Base-by-base conservation (phyloP, 305 asterid species). In the Solanum hybrid region DNA sequence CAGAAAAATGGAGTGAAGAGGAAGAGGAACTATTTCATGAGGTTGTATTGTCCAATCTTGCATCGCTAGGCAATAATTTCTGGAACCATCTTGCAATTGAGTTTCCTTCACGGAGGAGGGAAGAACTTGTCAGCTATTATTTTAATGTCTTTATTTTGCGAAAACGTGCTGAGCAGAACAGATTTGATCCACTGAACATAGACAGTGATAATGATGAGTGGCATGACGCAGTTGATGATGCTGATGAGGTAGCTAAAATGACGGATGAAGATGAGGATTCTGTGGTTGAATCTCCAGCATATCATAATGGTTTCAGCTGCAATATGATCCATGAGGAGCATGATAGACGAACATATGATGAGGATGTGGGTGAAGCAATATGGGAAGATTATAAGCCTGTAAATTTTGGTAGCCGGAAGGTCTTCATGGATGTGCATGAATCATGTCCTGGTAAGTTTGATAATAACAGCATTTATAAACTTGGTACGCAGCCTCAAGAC, bases 121-220 rank as follows among this genome's bases (percentile, higher is more conserved):
- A 87, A 91, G 98, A 96, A 77, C 93, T 97, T 28, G 95, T 95
- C 84, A 94, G 99, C 89, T 97, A 96, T 89, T 97, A 97, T 90
- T 95, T 95, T 80, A 96, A 96, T 61, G 98, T 94, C 89, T 95
- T 95, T 89, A 93, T 97, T 95, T 93, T 97, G 36, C 93, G 91
- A 34, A 94, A 89, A 84, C 93, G 98, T 74, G 95, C 97, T 22
- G 92, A 92, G 83, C 99, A 97, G 92, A 96, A 97, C 91, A 92
- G 98, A 87, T 92, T 92, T 80, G 93, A 94, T 86, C 84, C 91
- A 67, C 84, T 93, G 93, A 91, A 94, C 82, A 92, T 95, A n/a
- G 98, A 96, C 90, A 96, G 99, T 35, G 99, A 97, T 11, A 92
- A 96, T 76, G 96, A 97, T 82, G 96, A 93, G 90, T 92, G 92